Evolutionary conservation across 208 protist genomes (phyloP).

Genomic region (Trypanosoma boissoni): DNA sequence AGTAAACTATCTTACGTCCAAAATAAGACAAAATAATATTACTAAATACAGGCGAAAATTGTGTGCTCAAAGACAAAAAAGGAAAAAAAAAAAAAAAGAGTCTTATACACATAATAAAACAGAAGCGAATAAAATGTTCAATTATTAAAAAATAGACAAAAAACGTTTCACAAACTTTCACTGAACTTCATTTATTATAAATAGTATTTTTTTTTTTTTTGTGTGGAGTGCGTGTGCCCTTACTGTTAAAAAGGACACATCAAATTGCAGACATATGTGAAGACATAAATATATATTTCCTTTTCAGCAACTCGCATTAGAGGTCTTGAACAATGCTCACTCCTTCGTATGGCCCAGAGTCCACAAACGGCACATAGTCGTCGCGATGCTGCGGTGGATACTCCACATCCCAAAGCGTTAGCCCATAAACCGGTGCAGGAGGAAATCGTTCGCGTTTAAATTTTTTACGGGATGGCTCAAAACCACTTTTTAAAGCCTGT

Average conservation of each 20-base stretch:
- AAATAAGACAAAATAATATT: constrained; percentile 13
- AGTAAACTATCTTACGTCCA: too few relatives aligned
- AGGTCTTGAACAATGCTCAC: constrained; percentile 41
- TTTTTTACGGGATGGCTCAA: constrained; percentile 72
- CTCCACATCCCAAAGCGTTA: constrained; percentile 87
- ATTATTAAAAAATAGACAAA: constrained; percentile 11
- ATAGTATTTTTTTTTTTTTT: too few relatives aligned
- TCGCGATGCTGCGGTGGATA: constrained; percentile 62
- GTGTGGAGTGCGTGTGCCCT: too few relatives aligned
- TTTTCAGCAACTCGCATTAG: constrained; percentile 14
- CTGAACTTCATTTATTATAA: background rate
- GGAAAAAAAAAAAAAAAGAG: constrained; percentile 16
- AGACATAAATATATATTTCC: too few relatives aligned
- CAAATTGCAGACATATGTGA: too few relatives aligned
- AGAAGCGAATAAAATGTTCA: too few relatives aligned
- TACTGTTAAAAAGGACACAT: too few relatives aligned
- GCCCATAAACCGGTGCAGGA: constrained; percentile 68
- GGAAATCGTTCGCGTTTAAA: constrained; percentile 69
- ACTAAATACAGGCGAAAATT: background rate
- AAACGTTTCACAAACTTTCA: background rate
- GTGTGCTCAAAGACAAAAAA: background rate
- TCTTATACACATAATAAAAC: too few relatives aligned
- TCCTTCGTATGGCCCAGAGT: constrained; percentile 75
- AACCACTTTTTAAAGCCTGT: constrained; percentile 63
- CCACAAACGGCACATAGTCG: constrained; percentile 69